Percentiles rank a stretch among this genome's conserved stretches.
phyloP scores from a whole-genome alignment of 176 grass and related monocot species.

The Metroxylon sagu region DNA sequence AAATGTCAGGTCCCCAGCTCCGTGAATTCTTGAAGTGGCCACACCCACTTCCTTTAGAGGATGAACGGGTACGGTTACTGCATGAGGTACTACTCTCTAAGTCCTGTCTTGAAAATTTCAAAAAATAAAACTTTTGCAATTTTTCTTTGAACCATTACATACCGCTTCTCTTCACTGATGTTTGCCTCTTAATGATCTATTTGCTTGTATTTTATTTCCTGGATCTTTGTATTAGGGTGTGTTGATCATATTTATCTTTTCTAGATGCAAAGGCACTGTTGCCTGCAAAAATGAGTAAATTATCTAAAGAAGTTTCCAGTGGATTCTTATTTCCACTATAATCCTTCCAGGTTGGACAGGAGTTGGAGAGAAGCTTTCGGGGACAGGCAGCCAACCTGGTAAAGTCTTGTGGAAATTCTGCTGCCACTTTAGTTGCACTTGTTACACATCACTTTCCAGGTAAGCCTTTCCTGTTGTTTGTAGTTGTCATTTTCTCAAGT shows the following conservation, averaged over 20 bases:
- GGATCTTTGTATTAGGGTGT: no score
- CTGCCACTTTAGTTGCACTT: slow-evolving; percentile 56
- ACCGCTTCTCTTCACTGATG: no score
- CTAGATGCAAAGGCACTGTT: no score
- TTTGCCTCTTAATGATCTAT: no score
- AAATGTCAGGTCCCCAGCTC: slow-evolving; percentile 58
- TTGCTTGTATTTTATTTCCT: no score
- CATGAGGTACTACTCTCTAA: slow-evolving; percentile 57
- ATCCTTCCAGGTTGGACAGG: slow-evolving; percentile 56
- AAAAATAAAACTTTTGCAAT: no score
- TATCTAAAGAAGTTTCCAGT: neutral
- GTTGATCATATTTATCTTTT: no score
- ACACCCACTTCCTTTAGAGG: slow-evolving; percentile 73
- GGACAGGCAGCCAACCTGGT: slow-evolving; percentile 77
- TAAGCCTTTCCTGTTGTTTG: slow-evolving; percentile 15
- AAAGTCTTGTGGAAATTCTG: slow-evolving; percentile 69
- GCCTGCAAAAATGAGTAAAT: no score
- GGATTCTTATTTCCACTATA: slow-evolving; percentile 1
- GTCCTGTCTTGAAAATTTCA: neutral
- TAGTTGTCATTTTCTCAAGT: neutral
- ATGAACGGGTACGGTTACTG: slow-evolving; percentile 77
- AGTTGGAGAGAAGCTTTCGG: slow-evolving; percentile 72
- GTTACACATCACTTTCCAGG: slow-evolving; percentile 88
- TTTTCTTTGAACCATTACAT: neutral
- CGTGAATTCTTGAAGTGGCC: slow-evolving; percentile 80